phyloP scores from a whole-genome alignment of 1,284 basidiomycete genomes.

The Meripilus lineatus region DNA sequence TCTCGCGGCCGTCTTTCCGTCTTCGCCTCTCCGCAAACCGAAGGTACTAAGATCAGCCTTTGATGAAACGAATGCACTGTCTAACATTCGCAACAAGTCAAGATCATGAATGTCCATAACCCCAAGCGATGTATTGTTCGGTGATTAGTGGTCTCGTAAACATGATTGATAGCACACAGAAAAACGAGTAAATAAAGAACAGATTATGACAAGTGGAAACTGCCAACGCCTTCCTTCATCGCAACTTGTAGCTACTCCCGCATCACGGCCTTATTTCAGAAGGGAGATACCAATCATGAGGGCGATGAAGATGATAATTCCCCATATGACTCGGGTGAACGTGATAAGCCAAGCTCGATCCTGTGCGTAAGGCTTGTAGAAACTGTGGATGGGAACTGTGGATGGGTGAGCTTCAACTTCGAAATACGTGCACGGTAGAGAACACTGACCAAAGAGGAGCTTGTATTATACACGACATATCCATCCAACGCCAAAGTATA shows the following conservation, averaged over 20 bases:
- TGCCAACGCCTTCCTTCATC: slow-evolving; percentile 87
- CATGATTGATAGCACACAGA: slow-evolving; percentile 6
- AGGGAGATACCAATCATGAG: slow-evolving; percentile 96
- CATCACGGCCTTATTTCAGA: slow-evolving; percentile 73
- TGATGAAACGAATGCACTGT: no score
- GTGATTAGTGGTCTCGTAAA: no score
- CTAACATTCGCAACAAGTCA: no score
- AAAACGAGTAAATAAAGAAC: slow-evolving; percentile 6
- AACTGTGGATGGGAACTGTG: slow-evolving; percentile 61
- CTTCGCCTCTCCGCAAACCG: no score
- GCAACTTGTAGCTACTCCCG: slow-evolving; percentile 75
- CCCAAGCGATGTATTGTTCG: no score
- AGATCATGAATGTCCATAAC: no score
- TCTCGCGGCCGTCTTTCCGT: no score
- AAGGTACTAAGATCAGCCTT: no score
- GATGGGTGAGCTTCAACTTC: slow-evolving; percentile 5
- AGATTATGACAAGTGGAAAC: slow-evolving; percentile 88
- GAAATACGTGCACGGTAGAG: no score
- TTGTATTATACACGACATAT: slow-evolving; percentile 98
- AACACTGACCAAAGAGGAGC: slow-evolving; percentile 79
- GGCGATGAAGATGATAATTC: slow-evolving; percentile 79
- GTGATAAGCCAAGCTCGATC: slow-evolving; percentile 95
- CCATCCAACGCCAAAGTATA: slow-evolving; percentile 94
- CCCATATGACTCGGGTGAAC: slow-evolving; percentile 84
- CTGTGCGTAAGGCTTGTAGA: slow-evolving; percentile 88